These are phyloP conservation scores for Pichia sp. DNA, from an alignment of 1,139 yeast species.

Conservation along the genomic window DNA sequence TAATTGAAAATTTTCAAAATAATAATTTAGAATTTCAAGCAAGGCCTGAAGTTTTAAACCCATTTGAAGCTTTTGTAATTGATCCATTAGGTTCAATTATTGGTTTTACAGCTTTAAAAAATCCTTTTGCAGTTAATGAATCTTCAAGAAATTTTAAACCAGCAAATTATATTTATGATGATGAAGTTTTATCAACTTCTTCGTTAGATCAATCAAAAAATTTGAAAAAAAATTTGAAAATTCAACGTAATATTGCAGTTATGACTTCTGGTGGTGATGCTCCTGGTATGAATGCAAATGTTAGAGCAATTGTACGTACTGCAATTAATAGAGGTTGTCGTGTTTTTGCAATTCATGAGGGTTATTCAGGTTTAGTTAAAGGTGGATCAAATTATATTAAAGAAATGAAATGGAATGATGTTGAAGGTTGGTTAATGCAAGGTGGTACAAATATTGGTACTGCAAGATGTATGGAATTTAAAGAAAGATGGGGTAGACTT, in stretches of 20 bases:
- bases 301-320: constrained; percentile 71
- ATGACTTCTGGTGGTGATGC: constrained; percentile 90
- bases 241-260: constrained; percentile 68
- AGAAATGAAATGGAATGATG: constrained; percentile 72
- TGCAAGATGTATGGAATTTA: constrained; percentile 66
- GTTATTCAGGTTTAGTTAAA: constrained; percentile 68
- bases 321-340: constrained; percentile 68
- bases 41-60: constrained; percentile 59
- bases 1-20: constrained; percentile 33
- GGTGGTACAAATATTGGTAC: constrained; percentile 85
- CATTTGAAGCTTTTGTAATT: constrained; percentile 58
- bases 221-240: too few relatives aligned
- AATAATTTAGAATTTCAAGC: constrained; percentile 28
- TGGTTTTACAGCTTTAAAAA: constrained; percentile 58
- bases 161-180: not conserved
- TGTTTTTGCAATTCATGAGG: constrained; percentile 69
- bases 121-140: constrained; percentile 39
- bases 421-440: constrained; percentile 63
- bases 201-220: too few relatives aligned
- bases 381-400: constrained; percentile 58
- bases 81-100: constrained; percentile 65
- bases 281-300: constrained; percentile 82
- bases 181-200: not conserved
- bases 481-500: constrained; percentile 62
- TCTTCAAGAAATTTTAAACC: constrained; percentile 11